These are phyloP conservation scores for Heteromeles arbutifolia DNA, from an alignment of 306 rosid species.

Conservation along the genomic window DNA sequence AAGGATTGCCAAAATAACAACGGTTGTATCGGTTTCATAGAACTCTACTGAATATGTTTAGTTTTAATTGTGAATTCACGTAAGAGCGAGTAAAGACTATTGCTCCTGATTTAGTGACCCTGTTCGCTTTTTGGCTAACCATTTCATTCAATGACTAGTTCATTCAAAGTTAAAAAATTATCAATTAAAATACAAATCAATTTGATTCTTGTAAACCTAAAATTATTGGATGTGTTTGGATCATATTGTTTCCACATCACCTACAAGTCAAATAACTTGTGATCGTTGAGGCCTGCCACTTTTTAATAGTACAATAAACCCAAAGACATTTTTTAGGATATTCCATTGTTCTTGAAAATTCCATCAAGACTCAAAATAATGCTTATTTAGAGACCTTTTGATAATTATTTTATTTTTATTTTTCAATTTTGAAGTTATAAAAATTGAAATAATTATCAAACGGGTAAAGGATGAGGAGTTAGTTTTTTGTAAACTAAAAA, in stretches of 20 bases:
- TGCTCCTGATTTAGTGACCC: fast-evolving
- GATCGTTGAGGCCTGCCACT: background rate
- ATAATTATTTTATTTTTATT: no score
- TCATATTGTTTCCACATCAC: background rate
- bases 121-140: no score
- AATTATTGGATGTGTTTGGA: background rate
- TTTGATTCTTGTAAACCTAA: background rate
- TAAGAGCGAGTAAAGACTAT: fast-evolving
- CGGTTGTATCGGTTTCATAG: no score
- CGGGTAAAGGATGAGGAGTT: no score
- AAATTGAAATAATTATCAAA: no score
- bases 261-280: background rate
- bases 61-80: no score
- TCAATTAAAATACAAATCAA: background rate
- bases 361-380: background rate
- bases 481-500: no score
- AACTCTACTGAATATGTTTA: background rate
- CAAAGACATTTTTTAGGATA: background rate
- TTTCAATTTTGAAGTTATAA: no score
- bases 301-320: background rate
- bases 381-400: background rate
- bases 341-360: background rate
- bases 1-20: no score
- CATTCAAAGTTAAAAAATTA: background rate
- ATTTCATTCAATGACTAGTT: background rate